phyloP scores from a whole-genome alignment of 257 asterid species.

The Leonotis leonurus region DNA sequence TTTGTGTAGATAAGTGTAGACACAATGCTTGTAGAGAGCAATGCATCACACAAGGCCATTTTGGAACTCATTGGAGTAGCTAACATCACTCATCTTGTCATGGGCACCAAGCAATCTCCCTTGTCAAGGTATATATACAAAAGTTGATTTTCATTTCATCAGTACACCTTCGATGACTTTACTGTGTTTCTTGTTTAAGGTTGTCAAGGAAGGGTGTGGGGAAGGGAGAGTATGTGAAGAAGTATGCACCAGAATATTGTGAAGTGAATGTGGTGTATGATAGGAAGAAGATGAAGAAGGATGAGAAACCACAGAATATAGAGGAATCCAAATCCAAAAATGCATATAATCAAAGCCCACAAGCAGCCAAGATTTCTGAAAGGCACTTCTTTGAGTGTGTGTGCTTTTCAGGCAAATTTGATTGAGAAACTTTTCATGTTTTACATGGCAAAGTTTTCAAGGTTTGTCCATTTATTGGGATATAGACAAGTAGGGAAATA shows the following conservation, averaged over 20 bases:
- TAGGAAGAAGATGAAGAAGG: conserved; percentile 29
- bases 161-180: background rate
- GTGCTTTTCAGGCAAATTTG: conserved; percentile 47
- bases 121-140: conserved; percentile 34
- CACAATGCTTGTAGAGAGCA: conserved; percentile 81
- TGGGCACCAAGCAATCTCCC: conserved; percentile 49
- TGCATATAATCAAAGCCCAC: conserved; percentile 19
- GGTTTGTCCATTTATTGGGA: background rate
- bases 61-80: conserved; percentile 55
- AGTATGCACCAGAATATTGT: conserved; percentile 57
- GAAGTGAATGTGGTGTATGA: conserved; percentile 45
- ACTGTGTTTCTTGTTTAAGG: conserved; percentile 24
- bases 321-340: conserved; percentile 20
- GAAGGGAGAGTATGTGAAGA: conserved; percentile 59
- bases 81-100: conserved; percentile 50
- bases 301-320: conserved; percentile 17
- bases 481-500: background rate
- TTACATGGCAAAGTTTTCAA: background rate
- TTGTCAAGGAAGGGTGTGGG: conserved; percentile 40
- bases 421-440: conserved; percentile 6
- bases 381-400: conserved; percentile 56
- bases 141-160: background rate
- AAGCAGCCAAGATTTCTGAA: conserved; percentile 21
- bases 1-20: conserved; percentile 52
- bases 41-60: conserved; percentile 55